Conservation (phyloP, 352 stramenopile species). For the Phytopythium mirpurense region DNA sequence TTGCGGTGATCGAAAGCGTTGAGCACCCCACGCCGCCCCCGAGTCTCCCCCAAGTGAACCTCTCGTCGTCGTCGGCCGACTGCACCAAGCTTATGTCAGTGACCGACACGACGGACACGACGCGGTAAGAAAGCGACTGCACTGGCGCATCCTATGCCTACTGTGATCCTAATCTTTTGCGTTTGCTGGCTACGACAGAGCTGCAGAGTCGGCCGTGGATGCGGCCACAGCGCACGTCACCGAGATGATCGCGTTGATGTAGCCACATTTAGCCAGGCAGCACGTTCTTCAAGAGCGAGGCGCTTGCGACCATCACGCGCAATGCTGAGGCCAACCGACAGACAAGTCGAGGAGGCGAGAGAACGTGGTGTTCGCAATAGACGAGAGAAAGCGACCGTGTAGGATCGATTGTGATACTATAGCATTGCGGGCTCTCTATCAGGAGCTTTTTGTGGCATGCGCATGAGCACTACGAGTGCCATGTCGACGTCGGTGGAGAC, state of each 20-base stretch:
- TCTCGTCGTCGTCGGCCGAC: slow-evolving; percentile 12
- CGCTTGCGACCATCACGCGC: slow-evolving; percentile 25
- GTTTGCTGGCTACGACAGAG: slow-evolving; percentile 4
- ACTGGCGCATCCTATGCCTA: neutral
- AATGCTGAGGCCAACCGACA: slow-evolving; percentile 21
- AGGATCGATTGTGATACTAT: slow-evolving; percentile 1
- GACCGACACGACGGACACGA: slow-evolving; percentile 3
- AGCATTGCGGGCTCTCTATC: slow-evolving; percentile 10
- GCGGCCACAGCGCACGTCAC: slow-evolving; percentile 18
- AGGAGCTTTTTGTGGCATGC: slow-evolving; percentile 32
- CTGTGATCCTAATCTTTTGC: neutral
- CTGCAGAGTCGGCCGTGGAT: slow-evolving; percentile 12
- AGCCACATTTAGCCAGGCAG: too few species aligned
- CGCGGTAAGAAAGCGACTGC: slow-evolving; percentile 14
- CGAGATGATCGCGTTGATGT: slow-evolving; percentile 31
- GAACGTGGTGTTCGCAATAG: neutral
- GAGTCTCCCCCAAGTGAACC: slow-evolving; percentile 3
- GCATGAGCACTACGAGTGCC: slow-evolving; percentile 37
- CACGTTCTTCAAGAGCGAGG: slow-evolving; percentile 28
- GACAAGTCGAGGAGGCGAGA: neutral
- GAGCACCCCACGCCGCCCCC: slow-evolving; percentile 21
- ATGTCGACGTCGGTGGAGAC: slow-evolving; percentile 32
- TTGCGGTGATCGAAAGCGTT: slow-evolving; percentile 20
- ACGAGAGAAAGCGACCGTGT: neutral
- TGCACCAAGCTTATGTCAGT: slow-evolving; percentile 8